phyloP scores from a whole-genome alignment of 495 filamentous ascomycete genomes.

The Penicillium taxi region DNA sequence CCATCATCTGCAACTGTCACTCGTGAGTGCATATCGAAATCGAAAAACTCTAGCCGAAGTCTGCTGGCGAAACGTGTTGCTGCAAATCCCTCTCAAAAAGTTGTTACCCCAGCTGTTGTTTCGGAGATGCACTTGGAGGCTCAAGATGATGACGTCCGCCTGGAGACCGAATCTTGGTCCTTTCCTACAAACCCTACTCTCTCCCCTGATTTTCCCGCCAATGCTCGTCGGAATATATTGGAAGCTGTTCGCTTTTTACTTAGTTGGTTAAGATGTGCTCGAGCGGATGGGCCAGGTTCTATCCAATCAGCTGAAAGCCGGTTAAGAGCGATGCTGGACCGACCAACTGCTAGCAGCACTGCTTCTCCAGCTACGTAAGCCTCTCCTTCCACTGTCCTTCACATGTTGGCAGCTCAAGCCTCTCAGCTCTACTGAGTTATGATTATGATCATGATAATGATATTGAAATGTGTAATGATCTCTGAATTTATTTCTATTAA shows the following conservation, averaged over 20 bases:
- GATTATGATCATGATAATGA: conserved; percentile 11
- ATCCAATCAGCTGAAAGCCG: conserved; percentile 32
- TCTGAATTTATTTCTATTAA: background rate
- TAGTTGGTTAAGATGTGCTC: conserved; percentile 29
- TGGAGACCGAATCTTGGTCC: background rate
- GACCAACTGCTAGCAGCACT: conserved; percentile 3
- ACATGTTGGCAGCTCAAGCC: no score
- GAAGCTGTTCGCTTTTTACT: conserved; percentile 29
- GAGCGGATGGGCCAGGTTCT: conserved; percentile 13
- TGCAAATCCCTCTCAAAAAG: conserved; percentile 8
- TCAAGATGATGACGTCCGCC: conserved; percentile 16
- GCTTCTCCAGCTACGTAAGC: background rate
- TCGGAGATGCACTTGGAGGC: conserved; percentile 37
- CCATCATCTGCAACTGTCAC: conserved; percentile 10
- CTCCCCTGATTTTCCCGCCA: background rate
- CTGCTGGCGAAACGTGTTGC: conserved; percentile 20
- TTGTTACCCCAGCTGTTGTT: conserved; percentile 32
- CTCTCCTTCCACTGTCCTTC: no score
- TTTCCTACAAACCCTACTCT: background rate
- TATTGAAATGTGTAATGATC: background rate
- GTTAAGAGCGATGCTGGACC: conserved; percentile 33
- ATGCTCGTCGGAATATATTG: conserved; percentile 3
- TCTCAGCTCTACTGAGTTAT: conserved; percentile 3
- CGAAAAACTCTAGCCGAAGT: conserved; percentile 23
- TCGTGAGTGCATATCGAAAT: conserved; percentile 27